Percentiles rank a stretch among this genome's conserved stretches.
Conservation (phyloP, 2,329 filamentous ascomycete genomes). For the Diaporthe aspalathi region DNA sequence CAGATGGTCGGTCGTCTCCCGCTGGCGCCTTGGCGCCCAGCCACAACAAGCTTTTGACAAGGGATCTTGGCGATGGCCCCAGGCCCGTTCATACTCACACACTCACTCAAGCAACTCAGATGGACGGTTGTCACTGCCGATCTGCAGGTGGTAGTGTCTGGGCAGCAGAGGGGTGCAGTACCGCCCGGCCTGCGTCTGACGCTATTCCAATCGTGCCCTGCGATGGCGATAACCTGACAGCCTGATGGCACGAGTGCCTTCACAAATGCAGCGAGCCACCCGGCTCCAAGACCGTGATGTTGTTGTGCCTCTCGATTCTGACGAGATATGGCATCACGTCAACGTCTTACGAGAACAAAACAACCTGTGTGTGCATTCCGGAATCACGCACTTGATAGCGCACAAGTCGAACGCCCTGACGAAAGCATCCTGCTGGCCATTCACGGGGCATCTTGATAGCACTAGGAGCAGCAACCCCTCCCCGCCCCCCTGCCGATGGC, state of each 20-base stretch:
- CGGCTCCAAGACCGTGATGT: neutral
- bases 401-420: slow-evolving; percentile 18
- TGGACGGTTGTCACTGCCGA: slow-evolving; percentile 3
- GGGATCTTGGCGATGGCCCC: slow-evolving; percentile 16
- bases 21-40: slow-evolving; percentile 21
- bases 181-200: slow-evolving; percentile 19
- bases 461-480: slow-evolving; percentile 18
- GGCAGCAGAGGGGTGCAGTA: neutral
- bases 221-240: no score
- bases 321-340: slow-evolving; percentile 29
- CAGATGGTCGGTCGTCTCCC: neutral
- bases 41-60: slow-evolving; percentile 28
- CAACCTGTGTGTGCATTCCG: slow-evolving; percentile 10
- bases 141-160: slow-evolving; percentile 22
- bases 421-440: slow-evolving; percentile 8
- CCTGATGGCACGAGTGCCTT: neutral
- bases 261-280: neutral
- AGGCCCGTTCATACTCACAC: neutral
- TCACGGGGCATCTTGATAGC: slow-evolving; percentile 8
- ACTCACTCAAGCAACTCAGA: no score
- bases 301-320: neutral
- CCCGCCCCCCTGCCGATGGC: neutral
- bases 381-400: slow-evolving; percentile 33
- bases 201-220: neutral
- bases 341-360: slow-evolving; percentile 27